Conservation (phyloP, 371 early-diverging fungal species). For the Batrachochytrium dendrobatidis region DNA sequence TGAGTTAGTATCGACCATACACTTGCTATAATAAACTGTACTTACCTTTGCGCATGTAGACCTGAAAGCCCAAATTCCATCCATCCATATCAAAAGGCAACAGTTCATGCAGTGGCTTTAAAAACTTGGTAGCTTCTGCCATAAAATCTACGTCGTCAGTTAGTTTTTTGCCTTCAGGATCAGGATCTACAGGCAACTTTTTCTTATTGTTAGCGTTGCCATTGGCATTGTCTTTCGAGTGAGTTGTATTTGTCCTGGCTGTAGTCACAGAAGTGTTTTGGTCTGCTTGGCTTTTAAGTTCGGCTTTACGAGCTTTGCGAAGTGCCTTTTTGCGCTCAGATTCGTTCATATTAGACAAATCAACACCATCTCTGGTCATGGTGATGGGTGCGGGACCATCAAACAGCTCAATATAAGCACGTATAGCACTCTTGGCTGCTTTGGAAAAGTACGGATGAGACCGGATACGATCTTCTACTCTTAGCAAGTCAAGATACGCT, state of each 20-base stretch:
- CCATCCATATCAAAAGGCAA: constrained; percentile 39
- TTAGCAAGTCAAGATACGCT: constrained; percentile 71
- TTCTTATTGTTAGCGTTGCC: constrained; percentile 25
- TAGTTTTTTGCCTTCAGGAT: constrained; percentile 61
- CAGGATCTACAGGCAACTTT: constrained; percentile 38
- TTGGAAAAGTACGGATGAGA: constrained; percentile 63
- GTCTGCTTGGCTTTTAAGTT: constrained; percentile 24
- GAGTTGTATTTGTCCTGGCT: constrained; percentile 3
- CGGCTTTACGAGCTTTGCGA: constrained; percentile 41
- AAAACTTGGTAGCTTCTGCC: constrained; percentile 66
- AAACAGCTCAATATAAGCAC: constrained; percentile 59
- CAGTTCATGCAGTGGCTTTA: constrained; percentile 59
- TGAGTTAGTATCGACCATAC: background rate
- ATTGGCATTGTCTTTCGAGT: too few relatives aligned
- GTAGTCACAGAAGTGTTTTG: background rate
- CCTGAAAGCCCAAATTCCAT: constrained; percentile 62
- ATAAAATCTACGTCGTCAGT: constrained; percentile 56
- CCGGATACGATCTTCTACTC: constrained; percentile 68
- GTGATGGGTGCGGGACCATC: constrained; percentile 41
- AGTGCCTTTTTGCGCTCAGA: constrained; percentile 41
- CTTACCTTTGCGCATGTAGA: constrained; percentile 67
- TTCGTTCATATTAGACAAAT: constrained; percentile 20
- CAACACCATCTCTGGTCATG: constrained; percentile 2
- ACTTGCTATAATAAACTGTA: background rate
- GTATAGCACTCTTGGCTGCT: constrained; percentile 70